Conservation (phyloP, 768 basidiomycete species). For the Leccinum incarnatum region DNA sequence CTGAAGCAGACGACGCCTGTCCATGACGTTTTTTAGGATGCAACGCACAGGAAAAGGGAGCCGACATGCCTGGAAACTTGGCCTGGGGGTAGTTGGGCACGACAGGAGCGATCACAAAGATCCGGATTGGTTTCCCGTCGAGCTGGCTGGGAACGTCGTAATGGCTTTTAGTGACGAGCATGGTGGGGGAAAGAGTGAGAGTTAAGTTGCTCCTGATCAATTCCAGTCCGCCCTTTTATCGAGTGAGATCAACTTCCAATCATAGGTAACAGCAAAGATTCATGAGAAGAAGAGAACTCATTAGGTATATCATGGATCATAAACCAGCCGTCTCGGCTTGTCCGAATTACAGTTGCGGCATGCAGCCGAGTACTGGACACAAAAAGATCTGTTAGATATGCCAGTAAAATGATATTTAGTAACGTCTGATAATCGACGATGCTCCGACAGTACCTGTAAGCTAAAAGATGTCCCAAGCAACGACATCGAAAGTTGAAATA, state of each 20-base stretch:
- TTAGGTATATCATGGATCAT: not conserved
- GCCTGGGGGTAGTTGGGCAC: constrained; percentile 84
- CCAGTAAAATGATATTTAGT: not conserved
- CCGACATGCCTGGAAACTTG: constrained; percentile 73
- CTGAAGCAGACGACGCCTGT: constrained; percentile 82
- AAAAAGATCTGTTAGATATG: not conserved
- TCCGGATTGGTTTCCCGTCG: constrained; percentile 67
- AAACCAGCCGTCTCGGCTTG: not conserved
- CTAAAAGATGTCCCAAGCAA: not conserved
- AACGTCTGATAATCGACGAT: not conserved
- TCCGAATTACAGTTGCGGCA: no score
- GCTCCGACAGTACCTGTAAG: not conserved
- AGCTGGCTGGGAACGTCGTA: constrained; percentile 75
- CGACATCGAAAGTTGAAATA: not conserved
- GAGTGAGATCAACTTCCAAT: not conserved
- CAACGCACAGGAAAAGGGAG: not conserved
- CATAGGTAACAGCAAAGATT: not conserved
- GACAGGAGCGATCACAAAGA: constrained; percentile 79
- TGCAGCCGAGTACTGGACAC: not conserved
- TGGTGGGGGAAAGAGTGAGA: constrained; percentile 38
- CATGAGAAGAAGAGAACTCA: not conserved
- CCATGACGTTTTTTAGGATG: not conserved
- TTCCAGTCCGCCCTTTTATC: no score
- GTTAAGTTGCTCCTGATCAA: not conserved
- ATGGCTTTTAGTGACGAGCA: constrained; percentile 81